Evolutionary conservation across 1,284 basidiomycete genomes (phyloP).

Genomic region (Ganoderma lingzhi): DNA sequence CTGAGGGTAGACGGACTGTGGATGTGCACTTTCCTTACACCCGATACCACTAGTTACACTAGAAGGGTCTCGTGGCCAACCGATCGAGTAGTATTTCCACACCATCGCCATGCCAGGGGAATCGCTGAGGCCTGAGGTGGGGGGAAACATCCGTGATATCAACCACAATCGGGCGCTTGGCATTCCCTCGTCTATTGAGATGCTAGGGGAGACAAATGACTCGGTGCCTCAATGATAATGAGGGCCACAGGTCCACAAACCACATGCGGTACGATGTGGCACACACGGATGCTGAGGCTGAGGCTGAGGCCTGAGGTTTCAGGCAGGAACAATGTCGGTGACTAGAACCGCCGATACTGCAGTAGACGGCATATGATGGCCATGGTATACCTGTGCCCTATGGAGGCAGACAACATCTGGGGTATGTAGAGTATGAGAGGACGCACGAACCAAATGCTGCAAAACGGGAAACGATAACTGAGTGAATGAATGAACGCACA

Average conservation of each 20-base stretch:
- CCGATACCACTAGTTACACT: too few species aligned
- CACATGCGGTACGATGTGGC: not conserved
- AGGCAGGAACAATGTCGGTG: not conserved
- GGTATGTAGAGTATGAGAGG: conserved; percentile 30
- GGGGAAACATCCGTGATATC: not conserved
- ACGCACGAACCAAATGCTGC: conserved; percentile 23
- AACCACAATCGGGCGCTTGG: not conserved
- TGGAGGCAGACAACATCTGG: conserved; percentile 24
- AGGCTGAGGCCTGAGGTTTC: not conserved
- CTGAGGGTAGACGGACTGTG: not conserved
- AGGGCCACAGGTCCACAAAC: not conserved
- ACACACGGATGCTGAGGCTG: not conserved
- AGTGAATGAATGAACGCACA: conserved; percentile 27
- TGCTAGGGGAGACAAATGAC: not conserved
- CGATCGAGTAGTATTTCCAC: not conserved
- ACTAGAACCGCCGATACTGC: not conserved
- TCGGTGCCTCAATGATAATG: not conserved
- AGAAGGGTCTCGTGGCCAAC: too few species aligned
- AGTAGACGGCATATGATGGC: not conserved
- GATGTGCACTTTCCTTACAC: too few species aligned
- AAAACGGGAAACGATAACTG: not conserved
- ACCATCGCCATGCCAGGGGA: too few species aligned
- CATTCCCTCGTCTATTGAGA: not conserved
- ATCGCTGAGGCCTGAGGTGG: not conserved
- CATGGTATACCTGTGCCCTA: conserved; percentile 3